Conservation (phyloP, 768 basidiomycete species). For the Mycena pura region DNA sequence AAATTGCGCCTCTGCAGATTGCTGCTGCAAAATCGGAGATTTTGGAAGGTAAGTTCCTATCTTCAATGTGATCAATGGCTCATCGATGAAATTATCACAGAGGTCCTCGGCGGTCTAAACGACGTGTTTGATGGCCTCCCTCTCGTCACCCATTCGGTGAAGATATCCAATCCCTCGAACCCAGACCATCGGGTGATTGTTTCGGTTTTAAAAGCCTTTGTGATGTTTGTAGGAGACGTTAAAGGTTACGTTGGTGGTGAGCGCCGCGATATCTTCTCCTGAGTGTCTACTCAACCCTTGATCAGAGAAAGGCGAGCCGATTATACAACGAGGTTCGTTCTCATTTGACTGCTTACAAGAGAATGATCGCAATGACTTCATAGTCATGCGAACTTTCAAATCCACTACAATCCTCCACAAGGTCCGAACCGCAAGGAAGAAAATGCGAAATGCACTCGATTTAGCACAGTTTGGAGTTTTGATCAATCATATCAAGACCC, state of each 20-base stretch:
- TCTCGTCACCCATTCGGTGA: not conserved
- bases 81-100: not conserved
- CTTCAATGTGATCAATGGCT: not conserved
- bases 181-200: slow-evolving; percentile 6
- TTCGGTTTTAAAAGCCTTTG: slow-evolving; percentile 5
- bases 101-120: slow-evolving; percentile 7
- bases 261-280: not conserved
- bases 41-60: slow-evolving; percentile 1
- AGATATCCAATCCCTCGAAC: not conserved
- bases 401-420: not conserved
- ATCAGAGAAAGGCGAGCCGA: not conserved
- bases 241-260: slow-evolving; percentile 1
- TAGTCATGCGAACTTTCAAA: slow-evolving; percentile 10
- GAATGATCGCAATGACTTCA: not conserved
- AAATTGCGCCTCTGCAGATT: not conserved
- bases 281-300: not conserved
- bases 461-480: slow-evolving; percentile 5
- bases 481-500: not conserved
- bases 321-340: not conserved
- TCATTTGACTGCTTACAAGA: not conserved
- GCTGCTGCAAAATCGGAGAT: slow-evolving; percentile 8
- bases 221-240: not conserved
- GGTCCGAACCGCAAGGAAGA: not conserved
- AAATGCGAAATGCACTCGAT: slow-evolving; percentile 6
- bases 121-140: slow-evolving; percentile 8